Conservation (phyloP, 1,139 yeast genomes). For the Blastobotrys petasosporus region DNA sequence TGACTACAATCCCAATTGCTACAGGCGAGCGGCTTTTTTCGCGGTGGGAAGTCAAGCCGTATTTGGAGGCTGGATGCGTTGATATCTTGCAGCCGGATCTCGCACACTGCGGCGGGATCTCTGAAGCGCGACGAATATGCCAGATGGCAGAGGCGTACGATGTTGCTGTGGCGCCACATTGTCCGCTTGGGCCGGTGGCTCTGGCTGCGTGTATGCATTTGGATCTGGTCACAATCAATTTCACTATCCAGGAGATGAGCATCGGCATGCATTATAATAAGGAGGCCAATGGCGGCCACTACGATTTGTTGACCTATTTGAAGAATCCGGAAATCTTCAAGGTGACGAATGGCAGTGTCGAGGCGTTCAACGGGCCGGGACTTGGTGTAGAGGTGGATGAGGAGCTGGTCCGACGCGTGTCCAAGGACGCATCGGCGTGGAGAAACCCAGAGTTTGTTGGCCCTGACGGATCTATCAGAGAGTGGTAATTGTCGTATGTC, state of each 20-base stretch:
- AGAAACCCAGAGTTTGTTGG: conserved; percentile 29
- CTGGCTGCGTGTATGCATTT: conserved; percentile 31
- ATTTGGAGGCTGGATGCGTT: conserved; percentile 28
- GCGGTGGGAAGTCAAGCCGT: conserved; percentile 28
- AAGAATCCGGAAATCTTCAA: conserved; percentile 24
- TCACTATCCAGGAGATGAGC: conserved; percentile 29
- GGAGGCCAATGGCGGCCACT: conserved; percentile 17
- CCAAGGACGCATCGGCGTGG: conserved; percentile 24
- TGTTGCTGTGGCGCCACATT: conserved; percentile 32
- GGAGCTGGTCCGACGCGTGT: conserved; percentile 23
- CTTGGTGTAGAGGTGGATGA: conserved; percentile 29
- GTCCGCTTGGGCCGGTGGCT: conserved; percentile 33
- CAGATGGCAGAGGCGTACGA: conserved; percentile 32
- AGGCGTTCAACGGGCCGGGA: conserved; percentile 26
- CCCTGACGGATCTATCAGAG: conserved; percentile 27
- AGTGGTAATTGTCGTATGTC: conserved; percentile 21
- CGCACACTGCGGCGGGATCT: conserved; percentile 31
- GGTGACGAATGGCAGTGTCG: conserved; percentile 25
- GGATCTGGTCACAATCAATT: conserved; percentile 27
- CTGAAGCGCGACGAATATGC: conserved; percentile 29
- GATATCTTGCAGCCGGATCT: conserved; percentile 33
- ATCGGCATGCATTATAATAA: conserved; percentile 28
- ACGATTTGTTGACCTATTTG: conserved; percentile 27
- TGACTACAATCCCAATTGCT: conserved; percentile 31
- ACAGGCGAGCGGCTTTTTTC: conserved; percentile 31